Evolutionary conservation across 1,284 basidiomycete genomes (phyloP), one percentile per base, ranked within the genome.

Genomic region (Tylopilus orsonianus): DNA sequence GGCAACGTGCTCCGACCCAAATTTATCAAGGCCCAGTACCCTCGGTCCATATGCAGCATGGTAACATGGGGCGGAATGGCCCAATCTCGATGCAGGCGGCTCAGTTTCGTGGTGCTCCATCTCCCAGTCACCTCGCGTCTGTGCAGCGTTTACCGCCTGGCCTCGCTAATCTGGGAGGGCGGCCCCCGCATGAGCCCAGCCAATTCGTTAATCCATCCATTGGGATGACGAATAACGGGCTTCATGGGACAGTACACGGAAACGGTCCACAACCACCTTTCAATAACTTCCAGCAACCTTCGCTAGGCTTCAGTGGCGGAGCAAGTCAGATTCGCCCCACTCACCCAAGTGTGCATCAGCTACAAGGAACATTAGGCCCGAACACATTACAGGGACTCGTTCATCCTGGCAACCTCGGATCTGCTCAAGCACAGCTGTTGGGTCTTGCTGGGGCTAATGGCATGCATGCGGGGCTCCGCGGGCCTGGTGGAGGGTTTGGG

Each of bases 121-220:
- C 85, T 22, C 85, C 87, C 46, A 77, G 72, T 55, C 66, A 75
- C 24, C 62, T 79, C 34, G 73, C 75, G 36, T 72, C 71, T 24
- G 71, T 69, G 45, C 78, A 88, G 61, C 79, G 86, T 41, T 67
- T 90, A 32, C 87, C 87, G 18, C 86, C 86, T n/a, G 87, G 87
- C 26, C 71, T 90, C 35, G 87, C 87, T n/a, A 89, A 89, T 59
- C 77, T 90, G 23, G 87, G 87, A 30, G 86, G 80, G 34, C 79
- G 87, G 8, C 87, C 87, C 23, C 87, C 87, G 7, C 87, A 89
- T 59, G 88, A 90, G 43, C 80, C 84, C 24, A 74, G 75, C 20
- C 87, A 87, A 56, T 85, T 83, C 59, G 60, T 85, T 35, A 78
- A 76, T 23, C 65, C 78, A 49, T 72, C 74, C 48, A 60, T 71